A percentile compares a stretch with the other conserved stretches of the same genome.
Conservation (phyloP, 1,284 basidiomycete genomes). For the Cutaneotrichosporon dermatis region DNA sequence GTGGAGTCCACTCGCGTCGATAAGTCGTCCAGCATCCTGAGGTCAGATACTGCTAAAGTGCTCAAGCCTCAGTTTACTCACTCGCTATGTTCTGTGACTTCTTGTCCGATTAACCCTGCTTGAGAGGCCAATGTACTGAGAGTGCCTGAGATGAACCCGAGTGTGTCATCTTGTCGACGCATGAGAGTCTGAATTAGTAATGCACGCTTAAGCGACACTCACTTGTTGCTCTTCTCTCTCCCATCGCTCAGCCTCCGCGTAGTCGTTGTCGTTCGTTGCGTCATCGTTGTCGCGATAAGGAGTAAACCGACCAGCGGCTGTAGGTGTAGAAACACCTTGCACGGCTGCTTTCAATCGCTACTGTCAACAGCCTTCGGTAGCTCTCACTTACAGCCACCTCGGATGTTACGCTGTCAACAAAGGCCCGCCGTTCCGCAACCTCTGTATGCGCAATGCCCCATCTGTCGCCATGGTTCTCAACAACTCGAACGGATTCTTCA, state of each 20-base stretch:
- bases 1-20: slow-evolving; percentile 69
- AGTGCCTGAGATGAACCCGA: slow-evolving; percentile 78
- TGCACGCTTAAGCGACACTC: not conserved
- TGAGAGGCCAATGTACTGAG: slow-evolving; percentile 74
- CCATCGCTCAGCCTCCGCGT: slow-evolving; percentile 60
- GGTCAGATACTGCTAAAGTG: not conserved
- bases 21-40: slow-evolving; percentile 72
- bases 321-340: not conserved
- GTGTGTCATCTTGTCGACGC: slow-evolving; percentile 75
- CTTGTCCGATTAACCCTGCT: slow-evolving; percentile 82
- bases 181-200: slow-evolving; percentile 64
- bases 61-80: slow-evolving; percentile 46
- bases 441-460: slow-evolving; percentile 74
- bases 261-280: slow-evolving; percentile 55
- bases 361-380: not conserved
- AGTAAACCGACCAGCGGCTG: too few species aligned
- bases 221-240: slow-evolving; percentile 77
- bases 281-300: slow-evolving; percentile 5
- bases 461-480: slow-evolving; percentile 69
- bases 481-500: slow-evolving; percentile 82
- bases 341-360: slow-evolving; percentile 3
- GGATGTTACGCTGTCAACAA: slow-evolving; percentile 65
- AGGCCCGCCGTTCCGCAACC: slow-evolving; percentile 64
- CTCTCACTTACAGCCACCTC: slow-evolving; percentile 67
- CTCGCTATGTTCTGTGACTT: slow-evolving; percentile 84